These are phyloP conservation scores for Capsicum chinense DNA, from an alignment of 257 asterid genomes.

Conservation along the genomic window DNA sequence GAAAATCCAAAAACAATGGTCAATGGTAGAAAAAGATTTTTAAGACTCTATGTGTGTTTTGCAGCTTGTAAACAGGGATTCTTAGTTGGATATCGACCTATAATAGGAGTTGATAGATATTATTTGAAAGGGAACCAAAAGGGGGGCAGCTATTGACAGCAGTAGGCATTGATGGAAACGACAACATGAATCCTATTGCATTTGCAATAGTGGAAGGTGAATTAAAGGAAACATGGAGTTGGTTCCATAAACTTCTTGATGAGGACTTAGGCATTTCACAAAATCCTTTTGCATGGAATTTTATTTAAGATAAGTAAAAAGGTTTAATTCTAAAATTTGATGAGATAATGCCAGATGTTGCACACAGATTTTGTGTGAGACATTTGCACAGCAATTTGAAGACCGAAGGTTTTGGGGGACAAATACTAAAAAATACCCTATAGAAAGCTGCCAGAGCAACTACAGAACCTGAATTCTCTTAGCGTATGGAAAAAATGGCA, in stretches of 20 bases:
- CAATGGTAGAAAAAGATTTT: neutral
- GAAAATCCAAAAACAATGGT: too few relatives aligned
- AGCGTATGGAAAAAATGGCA: neutral
- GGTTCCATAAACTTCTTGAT: neutral
- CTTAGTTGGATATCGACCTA: neutral
- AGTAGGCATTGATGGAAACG: neutral
- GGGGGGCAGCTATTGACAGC: neutral
- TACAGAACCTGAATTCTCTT: too few relatives aligned
- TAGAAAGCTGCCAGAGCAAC: neutral
- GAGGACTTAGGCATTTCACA: neutral
- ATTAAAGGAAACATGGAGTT: neutral
- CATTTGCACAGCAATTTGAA: neutral
- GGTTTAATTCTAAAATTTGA: neutral
- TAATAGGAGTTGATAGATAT: neutral
- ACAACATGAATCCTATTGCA: neutral
- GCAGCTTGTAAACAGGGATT: neutral
- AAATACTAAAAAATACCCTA: neutral
- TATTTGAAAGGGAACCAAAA: neutral
- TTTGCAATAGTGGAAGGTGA: neutral
- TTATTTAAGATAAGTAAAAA: too few relatives aligned
- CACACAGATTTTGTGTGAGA: neutral
- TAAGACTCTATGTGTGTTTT: neutral
- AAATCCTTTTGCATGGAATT: neutral
- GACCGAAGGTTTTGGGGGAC: neutral
- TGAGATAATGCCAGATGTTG: neutral